A percentile compares a stretch with the other conserved stretches of the same genome.
Conservation (phyloP, 768 basidiomycete genomes). For the Termitomyces sp. region DNA sequence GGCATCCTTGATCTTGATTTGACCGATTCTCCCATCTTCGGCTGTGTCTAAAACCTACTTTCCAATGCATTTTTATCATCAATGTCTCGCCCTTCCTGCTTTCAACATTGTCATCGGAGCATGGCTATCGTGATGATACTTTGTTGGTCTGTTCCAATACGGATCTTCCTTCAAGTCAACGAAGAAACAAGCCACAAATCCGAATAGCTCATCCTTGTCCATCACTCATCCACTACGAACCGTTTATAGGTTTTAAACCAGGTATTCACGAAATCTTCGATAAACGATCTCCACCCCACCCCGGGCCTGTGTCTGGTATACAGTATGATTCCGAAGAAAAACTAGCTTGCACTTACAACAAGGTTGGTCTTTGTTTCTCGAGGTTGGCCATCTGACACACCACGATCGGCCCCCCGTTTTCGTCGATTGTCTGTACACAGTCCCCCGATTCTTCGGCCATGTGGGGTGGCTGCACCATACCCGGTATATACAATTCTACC, state of each 20-base stretch:
- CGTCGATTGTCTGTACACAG: background rate
- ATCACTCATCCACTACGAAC: background rate
- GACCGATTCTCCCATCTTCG: background rate
- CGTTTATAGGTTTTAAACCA: background rate
- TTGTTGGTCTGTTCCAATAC: background rate
- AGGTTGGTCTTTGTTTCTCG: background rate
- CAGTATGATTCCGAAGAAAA: background rate
- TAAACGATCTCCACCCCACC: background rate
- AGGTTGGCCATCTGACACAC: background rate
- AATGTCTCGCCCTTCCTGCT: background rate
- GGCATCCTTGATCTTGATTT: background rate
- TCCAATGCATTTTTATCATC: background rate
- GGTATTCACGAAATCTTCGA: background rate
- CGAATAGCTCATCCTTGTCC: no score
- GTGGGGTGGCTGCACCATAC: background rate
- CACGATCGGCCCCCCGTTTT: background rate
- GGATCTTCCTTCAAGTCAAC: no score
- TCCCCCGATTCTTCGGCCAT: background rate
- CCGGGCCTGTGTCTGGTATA: background rate
- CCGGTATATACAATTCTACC: background rate
- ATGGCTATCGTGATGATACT: background rate
- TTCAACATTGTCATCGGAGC: background rate
- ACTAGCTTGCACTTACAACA: background rate
- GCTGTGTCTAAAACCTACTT: background rate
- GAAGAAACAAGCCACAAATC: no score